Conservation (phyloP, 768 basidiomycete species). For the Trichaptum fuscoviolaceum region DNA sequence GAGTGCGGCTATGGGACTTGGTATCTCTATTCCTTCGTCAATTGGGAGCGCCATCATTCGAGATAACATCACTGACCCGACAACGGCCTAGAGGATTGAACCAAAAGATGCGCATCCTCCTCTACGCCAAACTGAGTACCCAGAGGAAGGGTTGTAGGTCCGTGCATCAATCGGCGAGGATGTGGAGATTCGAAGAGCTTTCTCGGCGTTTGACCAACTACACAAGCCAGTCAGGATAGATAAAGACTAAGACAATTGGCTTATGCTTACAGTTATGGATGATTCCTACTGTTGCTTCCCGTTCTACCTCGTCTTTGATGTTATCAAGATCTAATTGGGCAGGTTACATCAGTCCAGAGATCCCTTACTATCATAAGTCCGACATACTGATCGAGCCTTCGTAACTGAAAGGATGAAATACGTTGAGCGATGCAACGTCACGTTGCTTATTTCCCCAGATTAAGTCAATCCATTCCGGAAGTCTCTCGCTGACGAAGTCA, state of each 20-base stretch:
- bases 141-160: constrained; percentile 65
- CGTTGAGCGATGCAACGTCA: constrained; percentile 71
- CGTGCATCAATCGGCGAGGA: constrained; percentile 68
- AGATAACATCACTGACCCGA: constrained; percentile 37
- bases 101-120: constrained; percentile 72
- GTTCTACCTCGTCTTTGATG: constrained; percentile 81
- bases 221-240: not conserved
- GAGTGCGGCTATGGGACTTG: constrained; percentile 44
- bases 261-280: constrained; percentile 79
- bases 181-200: constrained; percentile 78
- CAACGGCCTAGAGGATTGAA: constrained; percentile 49
- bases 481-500: constrained; percentile 73
- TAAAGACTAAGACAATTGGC: not conserved
- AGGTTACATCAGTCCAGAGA: not conserved
- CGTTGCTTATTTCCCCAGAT: constrained; percentile 89
- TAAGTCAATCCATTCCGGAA: constrained; percentile 90
- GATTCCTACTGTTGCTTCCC: constrained; percentile 90
- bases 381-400: constrained; percentile 76
- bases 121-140: constrained; percentile 72
- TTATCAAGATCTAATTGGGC: constrained; percentile 63
- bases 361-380: not conserved
- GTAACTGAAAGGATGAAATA: constrained; percentile 91
- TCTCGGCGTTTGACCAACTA: constrained; percentile 88
- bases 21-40: constrained; percentile 26
- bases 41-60: not conserved